phyloP scores from a whole-genome alignment of 352 stramenopile genomes.

The Pythium coloratum region DNA sequence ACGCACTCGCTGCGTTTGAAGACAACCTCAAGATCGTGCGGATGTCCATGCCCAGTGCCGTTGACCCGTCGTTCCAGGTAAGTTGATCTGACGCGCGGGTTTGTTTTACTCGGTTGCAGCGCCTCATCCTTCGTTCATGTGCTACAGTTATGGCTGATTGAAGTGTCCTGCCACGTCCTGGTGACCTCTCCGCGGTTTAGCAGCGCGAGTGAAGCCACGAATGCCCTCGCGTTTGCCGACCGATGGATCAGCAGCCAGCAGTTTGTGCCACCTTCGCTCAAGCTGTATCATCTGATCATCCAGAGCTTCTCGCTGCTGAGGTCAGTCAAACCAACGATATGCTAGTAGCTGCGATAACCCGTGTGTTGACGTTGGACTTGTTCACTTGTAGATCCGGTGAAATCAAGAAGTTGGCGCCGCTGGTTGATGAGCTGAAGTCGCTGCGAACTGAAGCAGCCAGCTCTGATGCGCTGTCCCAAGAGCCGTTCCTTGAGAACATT shows the following conservation, averaged over 20 bases:
- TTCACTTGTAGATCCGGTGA: constrained; percentile 35
- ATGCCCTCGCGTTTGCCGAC: constrained; percentile 47
- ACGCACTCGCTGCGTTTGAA: constrained; percentile 30
- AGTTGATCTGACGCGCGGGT: background rate
- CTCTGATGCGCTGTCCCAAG: constrained; percentile 4
- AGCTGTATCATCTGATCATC: constrained; percentile 59
- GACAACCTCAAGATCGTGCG: constrained; percentile 55
- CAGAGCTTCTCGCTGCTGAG: constrained; percentile 54
- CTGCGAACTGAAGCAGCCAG: constrained; percentile 15
- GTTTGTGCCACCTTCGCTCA: constrained; percentile 35
- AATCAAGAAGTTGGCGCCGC: constrained; percentile 37
- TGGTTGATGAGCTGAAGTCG: constrained; percentile 38
- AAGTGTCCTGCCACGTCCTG: constrained; percentile 56
- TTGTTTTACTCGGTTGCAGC: no score
- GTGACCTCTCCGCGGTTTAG: constrained; percentile 42
- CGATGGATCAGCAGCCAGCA: constrained; percentile 22
- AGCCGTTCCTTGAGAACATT: constrained; percentile 53
- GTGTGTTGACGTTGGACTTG: background rate
- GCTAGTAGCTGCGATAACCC: background rate
- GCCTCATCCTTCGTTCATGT: background rate
- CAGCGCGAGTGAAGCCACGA: constrained; percentile 27
- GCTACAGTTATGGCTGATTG: constrained; percentile 63
- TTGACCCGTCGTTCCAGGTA: constrained; percentile 61
- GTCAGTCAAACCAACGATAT: constrained; percentile 25
- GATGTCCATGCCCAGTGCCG: constrained; percentile 38